Evolutionary conservation across 805 yeast genomes (phyloP).

Genomic region (Groenewaldozyma tartarivorans): DNA sequence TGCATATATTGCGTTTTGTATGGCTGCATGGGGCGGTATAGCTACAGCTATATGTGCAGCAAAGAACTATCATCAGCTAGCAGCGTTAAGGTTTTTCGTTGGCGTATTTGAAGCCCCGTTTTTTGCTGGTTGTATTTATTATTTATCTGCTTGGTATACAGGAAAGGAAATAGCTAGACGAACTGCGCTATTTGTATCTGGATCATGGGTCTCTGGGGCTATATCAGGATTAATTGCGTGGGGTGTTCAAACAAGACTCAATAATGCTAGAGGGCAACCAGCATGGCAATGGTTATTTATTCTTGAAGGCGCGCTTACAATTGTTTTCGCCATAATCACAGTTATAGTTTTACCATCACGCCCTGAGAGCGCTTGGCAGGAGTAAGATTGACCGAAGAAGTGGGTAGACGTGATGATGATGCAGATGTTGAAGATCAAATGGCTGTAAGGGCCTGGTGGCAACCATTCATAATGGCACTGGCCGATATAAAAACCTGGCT

Average conservation of each 20-base stretch:
- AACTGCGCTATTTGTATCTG: slow-evolving; percentile 42
- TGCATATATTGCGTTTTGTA: slow-evolving; percentile 35
- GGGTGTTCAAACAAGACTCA: slow-evolving; percentile 39
- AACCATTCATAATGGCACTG: too few relatives aligned
- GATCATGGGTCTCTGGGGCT: slow-evolving; percentile 42
- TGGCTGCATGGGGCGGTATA: slow-evolving; percentile 42
- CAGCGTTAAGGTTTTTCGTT: slow-evolving; percentile 36
- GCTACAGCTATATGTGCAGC: slow-evolving; percentile 43
- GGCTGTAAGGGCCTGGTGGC: too few relatives aligned
- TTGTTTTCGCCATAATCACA: slow-evolving; percentile 35
- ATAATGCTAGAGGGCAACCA: slow-evolving; percentile 32
- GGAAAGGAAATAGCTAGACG: slow-evolving; percentile 41
- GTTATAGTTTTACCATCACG: slow-evolving; percentile 43
- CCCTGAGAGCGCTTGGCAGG: slow-evolving; percentile 33
- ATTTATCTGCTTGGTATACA: slow-evolving; percentile 48
- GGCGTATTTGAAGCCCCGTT: slow-evolving; percentile 43
- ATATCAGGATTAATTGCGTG: slow-evolving; percentile 47
- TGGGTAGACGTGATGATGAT: too few relatives aligned
- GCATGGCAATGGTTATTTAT: slow-evolving; percentile 51
- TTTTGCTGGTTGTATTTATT: slow-evolving; percentile 40
- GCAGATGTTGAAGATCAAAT: background rate
- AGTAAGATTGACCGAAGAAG: too few relatives aligned
- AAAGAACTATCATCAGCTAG: slow-evolving; percentile 34
- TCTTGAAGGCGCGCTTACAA: slow-evolving; percentile 47
- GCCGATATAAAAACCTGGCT: slow-evolving; percentile 17